Evolutionary conservation across 768 basidiomycete genomes (phyloP), one percentile per base, ranked within the genome.

Genomic region (Scleroderma citrinum): DNA sequence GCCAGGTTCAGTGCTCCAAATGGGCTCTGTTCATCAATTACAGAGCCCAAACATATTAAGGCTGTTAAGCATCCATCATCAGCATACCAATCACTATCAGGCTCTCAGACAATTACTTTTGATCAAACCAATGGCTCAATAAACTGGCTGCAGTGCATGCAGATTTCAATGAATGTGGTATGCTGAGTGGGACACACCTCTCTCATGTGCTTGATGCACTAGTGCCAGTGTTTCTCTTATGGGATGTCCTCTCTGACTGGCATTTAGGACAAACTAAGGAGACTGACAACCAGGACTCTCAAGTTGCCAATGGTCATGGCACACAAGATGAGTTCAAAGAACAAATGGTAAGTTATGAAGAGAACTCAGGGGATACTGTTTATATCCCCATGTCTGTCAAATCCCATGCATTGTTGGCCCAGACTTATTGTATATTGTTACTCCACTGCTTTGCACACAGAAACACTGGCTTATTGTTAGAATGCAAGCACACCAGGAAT

Each of bases 11-110:
- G 63, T 11, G 57, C 65, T 3, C 69, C 60, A 3, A 68, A 68
- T 46, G 65, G 69, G 2, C 60, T 69, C 8, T 68, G 69, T 48
- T 65, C 63, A 0, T 70, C 66, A 12, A 69, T 69, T 20, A 70
- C 66, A 0, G 68, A 70, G 36, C 64, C 62, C 0, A 63, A 64
- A 38, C 68, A 66, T 41, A 70, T 68, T 49, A 62, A 64, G 20
- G 66, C 67, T 6, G 66, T 70, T 10, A 69, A 69, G 44, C 36
- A 65, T 36, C 69, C 69, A n/a, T 1, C 70, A 59, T 55, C 57
- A 59, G 1, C 57, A 57, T 2, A 69, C 68, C 1, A 68, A 55
- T 44, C 41, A 45, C 1, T 59, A 48, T 48, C 31, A 60, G 6
- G 58, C 68, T 0, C 56, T 70, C 2, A 37, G 46, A 2, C 65